These are phyloP conservation scores for Helicostylum pulchrum DNA, from an alignment of 192 early-diverging fungal species.

Conservation along the genomic window DNA sequence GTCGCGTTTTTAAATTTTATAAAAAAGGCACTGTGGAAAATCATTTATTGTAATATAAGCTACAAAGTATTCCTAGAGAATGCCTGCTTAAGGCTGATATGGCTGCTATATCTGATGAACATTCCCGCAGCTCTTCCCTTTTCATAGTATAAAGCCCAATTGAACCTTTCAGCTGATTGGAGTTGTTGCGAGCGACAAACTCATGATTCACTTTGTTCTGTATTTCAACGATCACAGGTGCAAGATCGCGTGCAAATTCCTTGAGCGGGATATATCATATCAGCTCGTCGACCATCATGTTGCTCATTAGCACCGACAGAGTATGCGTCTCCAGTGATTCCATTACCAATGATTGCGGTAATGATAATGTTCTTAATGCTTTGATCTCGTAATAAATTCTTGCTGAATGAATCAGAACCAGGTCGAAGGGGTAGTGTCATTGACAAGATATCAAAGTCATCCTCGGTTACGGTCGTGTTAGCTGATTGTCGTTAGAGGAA, in stretches of 20 bases:
- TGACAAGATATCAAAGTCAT: constrained; percentile 8
- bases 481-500: constrained; percentile 4
- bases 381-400: constrained; percentile 9
- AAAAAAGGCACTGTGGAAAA: too few species aligned
- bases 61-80: constrained; percentile 5
- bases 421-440: background rate
- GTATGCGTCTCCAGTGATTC: constrained; percentile 14
- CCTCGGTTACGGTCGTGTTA: background rate
- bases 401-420: constrained; percentile 10
- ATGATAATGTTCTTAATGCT: too few species aligned
- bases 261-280: constrained; percentile 14
- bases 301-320: constrained; percentile 16
- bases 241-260: constrained; percentile 15
- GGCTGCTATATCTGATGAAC: constrained; percentile 12
- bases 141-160: constrained; percentile 7
- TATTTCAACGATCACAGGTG: constrained; percentile 14
- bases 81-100: constrained; percentile 6
- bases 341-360: constrained; percentile 8
- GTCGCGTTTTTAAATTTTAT: too few species aligned
- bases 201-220: constrained; percentile 14
- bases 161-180: constrained; percentile 9
- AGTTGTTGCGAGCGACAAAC: constrained; percentile 5
- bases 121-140: constrained; percentile 4
- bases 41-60: constrained; percentile 5
- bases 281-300: constrained; percentile 11